These are phyloP conservation scores for Trichophaea hybrida DNA, from an alignment of 2,329 filamentous ascomycete genomes.

Conservation along the genomic window DNA sequence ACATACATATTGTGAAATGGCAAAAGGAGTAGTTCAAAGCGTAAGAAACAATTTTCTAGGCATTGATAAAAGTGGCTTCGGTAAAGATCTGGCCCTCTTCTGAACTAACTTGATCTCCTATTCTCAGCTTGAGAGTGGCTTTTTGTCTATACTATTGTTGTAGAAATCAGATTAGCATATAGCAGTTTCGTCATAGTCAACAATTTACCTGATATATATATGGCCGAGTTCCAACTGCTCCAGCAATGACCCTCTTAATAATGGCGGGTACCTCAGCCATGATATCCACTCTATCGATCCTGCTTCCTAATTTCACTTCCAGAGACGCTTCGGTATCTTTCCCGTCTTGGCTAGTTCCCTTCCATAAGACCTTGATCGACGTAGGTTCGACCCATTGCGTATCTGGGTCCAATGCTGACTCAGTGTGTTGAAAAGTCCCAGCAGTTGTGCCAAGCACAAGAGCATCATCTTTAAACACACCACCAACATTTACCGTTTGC, in stretches of 20 bases:
- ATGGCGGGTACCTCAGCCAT: constrained; percentile 95
- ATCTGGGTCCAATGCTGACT: constrained; percentile 54
- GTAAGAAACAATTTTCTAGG: too few relatives aligned
- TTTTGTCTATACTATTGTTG: constrained; percentile 51
- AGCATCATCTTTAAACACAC: constrained; percentile 65
- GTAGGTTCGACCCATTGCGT: constrained; percentile 84
- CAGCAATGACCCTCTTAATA: constrained; percentile 83
- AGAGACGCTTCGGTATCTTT: constrained; percentile 56
- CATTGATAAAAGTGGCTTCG: constrained; percentile 80
- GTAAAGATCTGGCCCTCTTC: constrained; percentile 59
- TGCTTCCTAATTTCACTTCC: constrained; percentile 52
- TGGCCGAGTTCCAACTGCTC: constrained; percentile 78
- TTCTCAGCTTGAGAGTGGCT: constrained; percentile 64
- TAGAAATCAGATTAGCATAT: background rate
- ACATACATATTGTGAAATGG: too few relatives aligned
- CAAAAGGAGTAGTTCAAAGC: too few relatives aligned
- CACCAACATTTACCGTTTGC: constrained; percentile 70
- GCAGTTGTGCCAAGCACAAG: constrained; percentile 50
- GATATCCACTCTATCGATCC: constrained; percentile 74
- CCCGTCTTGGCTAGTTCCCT: constrained; percentile 59
- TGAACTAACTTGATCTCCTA: constrained; percentile 70
- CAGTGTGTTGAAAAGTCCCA: constrained; percentile 54
- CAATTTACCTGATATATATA: constrained; percentile 83
- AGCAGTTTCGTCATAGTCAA: background rate
- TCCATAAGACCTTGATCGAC: constrained; percentile 60